A percentile compares a stretch with the other conserved stretches of the same genome.
Evolutionary conservation across 495 filamentous ascomycete species (phyloP).

Genomic region (Podospora pseudopauciseta): DNA sequence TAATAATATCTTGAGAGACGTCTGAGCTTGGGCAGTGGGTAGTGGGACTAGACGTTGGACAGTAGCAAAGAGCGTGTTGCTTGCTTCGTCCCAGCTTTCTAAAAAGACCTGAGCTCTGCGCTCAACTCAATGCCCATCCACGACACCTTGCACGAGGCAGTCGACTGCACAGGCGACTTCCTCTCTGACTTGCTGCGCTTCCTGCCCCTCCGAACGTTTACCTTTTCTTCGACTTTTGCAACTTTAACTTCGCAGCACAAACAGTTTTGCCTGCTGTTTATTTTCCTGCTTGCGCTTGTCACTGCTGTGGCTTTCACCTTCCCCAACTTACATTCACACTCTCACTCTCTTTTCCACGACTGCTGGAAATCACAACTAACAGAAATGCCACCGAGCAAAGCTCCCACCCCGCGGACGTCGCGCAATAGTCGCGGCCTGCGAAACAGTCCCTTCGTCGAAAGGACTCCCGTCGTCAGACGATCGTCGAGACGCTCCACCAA

Average conservation of each 20-base stretch:
- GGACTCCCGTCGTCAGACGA: background rate
- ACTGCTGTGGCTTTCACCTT: background rate
- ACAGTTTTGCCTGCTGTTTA: background rate
- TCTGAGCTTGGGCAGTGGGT: background rate
- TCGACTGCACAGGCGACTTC: background rate
- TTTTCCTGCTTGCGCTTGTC: background rate
- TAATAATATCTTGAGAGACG: background rate
- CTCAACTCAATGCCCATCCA: background rate
- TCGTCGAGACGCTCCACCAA: background rate
- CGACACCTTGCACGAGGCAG: background rate
- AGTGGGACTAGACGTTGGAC: background rate
- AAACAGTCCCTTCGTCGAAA: constrained; percentile 3
- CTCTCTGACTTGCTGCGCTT: background rate
- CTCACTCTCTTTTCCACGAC: background rate
- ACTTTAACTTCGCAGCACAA: background rate
- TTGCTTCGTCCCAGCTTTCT: background rate
- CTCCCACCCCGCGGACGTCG: constrained; percentile 26
- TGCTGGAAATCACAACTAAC: constrained; percentile 15
- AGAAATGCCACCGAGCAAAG: constrained; percentile 20
- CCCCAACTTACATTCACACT: background rate
- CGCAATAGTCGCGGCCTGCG: constrained; percentile 29
- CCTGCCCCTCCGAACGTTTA: background rate
- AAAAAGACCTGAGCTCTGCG: background rate
- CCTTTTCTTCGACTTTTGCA: background rate
- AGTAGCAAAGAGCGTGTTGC: background rate